A percentile compares a stretch with the other conserved stretches of the same genome.
phyloP scores from a whole-genome alignment of 2,329 filamentous ascomycete genomes.

The Penicillium griseofulvum region DNA sequence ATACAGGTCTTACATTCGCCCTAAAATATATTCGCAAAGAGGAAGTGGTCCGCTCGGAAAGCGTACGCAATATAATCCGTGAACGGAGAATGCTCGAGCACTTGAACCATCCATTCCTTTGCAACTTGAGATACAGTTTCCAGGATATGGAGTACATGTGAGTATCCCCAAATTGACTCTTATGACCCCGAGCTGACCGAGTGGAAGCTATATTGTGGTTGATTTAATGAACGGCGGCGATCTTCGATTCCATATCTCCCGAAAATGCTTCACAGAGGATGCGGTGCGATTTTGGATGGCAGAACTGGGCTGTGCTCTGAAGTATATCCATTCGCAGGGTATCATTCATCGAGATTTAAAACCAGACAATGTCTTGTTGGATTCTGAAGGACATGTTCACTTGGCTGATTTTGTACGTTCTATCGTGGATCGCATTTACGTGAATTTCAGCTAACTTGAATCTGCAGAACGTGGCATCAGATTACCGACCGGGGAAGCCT shows the following conservation, averaged over 20 bases:
- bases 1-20: constrained; percentile 89
- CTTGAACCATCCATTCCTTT: constrained; percentile 95
- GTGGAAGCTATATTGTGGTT: constrained; percentile 78
- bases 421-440: neutral
- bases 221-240: constrained; percentile 98
- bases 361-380: constrained; percentile 85
- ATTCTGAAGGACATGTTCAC: constrained; percentile 90
- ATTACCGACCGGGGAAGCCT: constrained; percentile 76
- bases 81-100: constrained; percentile 98
- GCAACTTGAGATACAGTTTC: constrained; percentile 97
- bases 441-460: constrained; percentile 9
- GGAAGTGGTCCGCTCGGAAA: constrained; percentile 97
- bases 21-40: constrained; percentile 98
- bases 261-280: constrained; percentile 97
- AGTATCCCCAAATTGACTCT: constrained; percentile 30
- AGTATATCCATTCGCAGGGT: constrained; percentile 79
- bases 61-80: constrained; percentile 95
- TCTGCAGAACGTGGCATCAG: constrained; percentile 86
- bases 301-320: constrained; percentile 84
- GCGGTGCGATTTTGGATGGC: constrained; percentile 96
- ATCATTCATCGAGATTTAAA: constrained; percentile 92
- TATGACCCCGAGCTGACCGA: constrained; percentile 21
- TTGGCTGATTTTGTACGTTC: constrained; percentile 87
- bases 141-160: constrained; percentile 99
- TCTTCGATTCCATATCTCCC: constrained; percentile 92